Conservation (phyloP, 495 filamentous ascomycete genomes). For the Penicillium canescens region DNA sequence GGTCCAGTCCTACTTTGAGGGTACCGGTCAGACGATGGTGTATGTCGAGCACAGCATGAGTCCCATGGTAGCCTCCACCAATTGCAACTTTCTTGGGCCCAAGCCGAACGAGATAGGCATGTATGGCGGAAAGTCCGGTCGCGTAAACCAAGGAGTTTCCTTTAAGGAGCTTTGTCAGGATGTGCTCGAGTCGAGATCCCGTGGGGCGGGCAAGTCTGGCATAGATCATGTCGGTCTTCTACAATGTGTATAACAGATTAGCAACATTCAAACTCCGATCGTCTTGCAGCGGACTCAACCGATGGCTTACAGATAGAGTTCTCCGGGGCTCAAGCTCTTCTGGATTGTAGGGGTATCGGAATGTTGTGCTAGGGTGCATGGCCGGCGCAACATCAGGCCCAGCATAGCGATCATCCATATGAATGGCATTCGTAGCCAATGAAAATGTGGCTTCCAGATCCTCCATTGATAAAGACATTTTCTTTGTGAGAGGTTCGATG, state of each 20-base stretch:
- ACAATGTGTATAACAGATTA: neutral
- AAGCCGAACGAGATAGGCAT: conserved; percentile 70
- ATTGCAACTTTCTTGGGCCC: conserved; percentile 75
- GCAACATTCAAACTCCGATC: neutral
- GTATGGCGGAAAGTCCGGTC: conserved; percentile 79
- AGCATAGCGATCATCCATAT: neutral
- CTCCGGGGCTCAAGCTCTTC: neutral
- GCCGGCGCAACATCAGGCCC: neutral
- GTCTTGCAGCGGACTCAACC: neutral
- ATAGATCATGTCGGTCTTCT: neutral
- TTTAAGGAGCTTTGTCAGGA: conserved; percentile 51
- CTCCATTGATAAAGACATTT: too few relatives aligned
- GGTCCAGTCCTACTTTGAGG: conserved; percentile 62
- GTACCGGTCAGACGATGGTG: conserved; percentile 66
- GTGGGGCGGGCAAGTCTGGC: neutral
- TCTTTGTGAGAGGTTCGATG: too few relatives aligned
- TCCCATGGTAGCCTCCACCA: conserved; percentile 81
- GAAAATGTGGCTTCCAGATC: neutral
- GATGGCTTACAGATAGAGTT: neutral
- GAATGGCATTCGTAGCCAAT: neutral
- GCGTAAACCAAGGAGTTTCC: conserved; percentile 69
- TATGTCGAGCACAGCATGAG: conserved; percentile 71
- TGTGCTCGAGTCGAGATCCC: neutral
- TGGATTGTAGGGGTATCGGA: neutral
- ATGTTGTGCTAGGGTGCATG: neutral